These are phyloP conservation scores for Trametes polyzona DNA, from an alignment of 1,284 basidiomycete genomes.

Conservation along the genomic window DNA sequence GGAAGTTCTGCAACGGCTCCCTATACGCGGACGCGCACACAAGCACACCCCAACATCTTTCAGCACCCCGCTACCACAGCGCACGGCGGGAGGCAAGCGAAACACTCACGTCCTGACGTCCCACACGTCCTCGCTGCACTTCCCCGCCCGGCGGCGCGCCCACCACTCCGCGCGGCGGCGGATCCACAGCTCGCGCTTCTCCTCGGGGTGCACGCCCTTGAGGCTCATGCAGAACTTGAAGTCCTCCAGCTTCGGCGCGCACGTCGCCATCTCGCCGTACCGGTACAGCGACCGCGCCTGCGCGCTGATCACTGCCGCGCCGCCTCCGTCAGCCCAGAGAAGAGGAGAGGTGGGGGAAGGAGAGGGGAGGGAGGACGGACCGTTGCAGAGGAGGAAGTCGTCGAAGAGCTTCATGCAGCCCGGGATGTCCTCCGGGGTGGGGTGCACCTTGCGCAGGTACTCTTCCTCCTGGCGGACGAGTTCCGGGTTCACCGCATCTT, in stretches of 20 bases:
- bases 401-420: constrained; percentile 81
- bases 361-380: constrained; percentile 45
- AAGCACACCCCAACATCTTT: not conserved
- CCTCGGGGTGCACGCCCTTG: constrained; percentile 78
- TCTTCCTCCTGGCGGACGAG: constrained; percentile 65
- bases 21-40: too few species aligned
- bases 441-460: constrained; percentile 65
- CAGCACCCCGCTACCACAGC: not conserved
- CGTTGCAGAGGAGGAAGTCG: constrained; percentile 78
- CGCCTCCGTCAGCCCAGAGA: not conserved
- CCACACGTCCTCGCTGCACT: constrained; percentile 95
- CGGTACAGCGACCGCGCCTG: constrained; percentile 90
- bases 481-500: constrained; percentile 10
- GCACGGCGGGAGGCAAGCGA: not conserved
- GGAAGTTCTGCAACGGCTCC: constrained; percentile 36
- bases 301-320: constrained; percentile 70
- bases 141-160: constrained; percentile 74
- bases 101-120: constrained; percentile 73
- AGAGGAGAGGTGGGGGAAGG: not conserved
- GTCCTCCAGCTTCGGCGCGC: constrained; percentile 83
- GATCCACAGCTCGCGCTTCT: constrained; percentile 84
- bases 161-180: constrained; percentile 88
- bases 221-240: constrained; percentile 95
- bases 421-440: constrained; percentile 79
- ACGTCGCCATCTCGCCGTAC: constrained; percentile 80